These are phyloP conservation scores for Neurospora discreta DNA, from an alignment of 495 filamentous ascomycete species.

Conservation along the genomic window DNA sequence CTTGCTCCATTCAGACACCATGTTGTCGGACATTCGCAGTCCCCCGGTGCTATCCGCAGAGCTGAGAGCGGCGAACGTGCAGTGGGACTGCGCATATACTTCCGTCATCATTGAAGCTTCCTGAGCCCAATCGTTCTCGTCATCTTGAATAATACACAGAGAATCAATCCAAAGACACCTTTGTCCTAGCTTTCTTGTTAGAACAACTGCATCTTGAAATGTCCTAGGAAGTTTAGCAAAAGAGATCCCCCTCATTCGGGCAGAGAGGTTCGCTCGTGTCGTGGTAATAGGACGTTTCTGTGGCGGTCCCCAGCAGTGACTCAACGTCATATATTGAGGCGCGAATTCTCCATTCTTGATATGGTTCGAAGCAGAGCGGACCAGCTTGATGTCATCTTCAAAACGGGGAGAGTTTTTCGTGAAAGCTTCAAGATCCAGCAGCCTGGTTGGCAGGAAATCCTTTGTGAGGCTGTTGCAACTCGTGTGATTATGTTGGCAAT, in stretches of 20 bases:
- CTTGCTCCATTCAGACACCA: no score
- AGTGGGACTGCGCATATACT: constrained; percentile 15
- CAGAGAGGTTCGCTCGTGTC: rapidly evolving
- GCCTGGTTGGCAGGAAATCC: not conserved
- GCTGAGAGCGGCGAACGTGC: constrained; percentile 12
- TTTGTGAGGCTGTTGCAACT: not conserved
- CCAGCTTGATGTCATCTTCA: not conserved
- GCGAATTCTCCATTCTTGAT: rapidly evolving
- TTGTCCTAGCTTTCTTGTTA: constrained; percentile 2
- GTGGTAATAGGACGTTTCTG: not conserved
- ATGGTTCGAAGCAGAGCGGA: not conserved
- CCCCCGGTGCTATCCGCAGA: not conserved
- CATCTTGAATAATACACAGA: constrained; percentile 27
- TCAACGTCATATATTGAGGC: not conserved
- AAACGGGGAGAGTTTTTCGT: not conserved
- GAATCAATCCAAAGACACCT: constrained; percentile 27
- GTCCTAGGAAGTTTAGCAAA: constrained; percentile 3
- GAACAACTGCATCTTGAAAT: constrained; percentile 5
- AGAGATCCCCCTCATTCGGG: not conserved
- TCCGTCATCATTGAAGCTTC: constrained; percentile 17
- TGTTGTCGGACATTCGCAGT: not conserved
- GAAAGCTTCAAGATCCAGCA: not conserved
- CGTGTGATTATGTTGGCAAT: not conserved
- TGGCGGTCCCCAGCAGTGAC: constrained; percentile 7
- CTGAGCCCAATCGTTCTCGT: constrained; percentile 15